Evolutionary conservation across 1,139 yeast genomes (phyloP).

Genomic region (Meyerozyma carpophila): DNA sequence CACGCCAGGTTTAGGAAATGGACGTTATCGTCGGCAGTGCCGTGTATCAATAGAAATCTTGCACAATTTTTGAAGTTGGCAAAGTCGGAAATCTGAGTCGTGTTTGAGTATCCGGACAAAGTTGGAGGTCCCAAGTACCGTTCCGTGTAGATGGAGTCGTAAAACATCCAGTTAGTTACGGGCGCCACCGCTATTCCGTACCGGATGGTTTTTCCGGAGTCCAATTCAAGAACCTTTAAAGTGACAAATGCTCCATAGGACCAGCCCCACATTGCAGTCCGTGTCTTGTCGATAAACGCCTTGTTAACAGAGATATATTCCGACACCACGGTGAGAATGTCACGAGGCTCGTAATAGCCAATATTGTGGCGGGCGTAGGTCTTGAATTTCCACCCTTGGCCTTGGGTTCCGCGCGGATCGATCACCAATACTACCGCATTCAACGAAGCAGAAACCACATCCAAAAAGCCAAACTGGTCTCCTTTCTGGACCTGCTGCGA

Average conservation of each 20-base stretch:
- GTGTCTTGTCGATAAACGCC: constrained; percentile 51
- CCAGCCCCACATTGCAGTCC: constrained; percentile 97
- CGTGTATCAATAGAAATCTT: constrained; percentile 83
- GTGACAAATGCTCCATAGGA: constrained; percentile 83
- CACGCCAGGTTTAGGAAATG: constrained; percentile 83
- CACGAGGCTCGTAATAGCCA: constrained; percentile 88
- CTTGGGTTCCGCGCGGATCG: constrained; percentile 96
- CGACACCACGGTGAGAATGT: constrained; percentile 62
- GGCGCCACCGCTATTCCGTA: constrained; percentile 90
- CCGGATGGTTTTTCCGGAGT: constrained; percentile 50
- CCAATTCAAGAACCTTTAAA: constrained; percentile 68
- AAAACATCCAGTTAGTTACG: constrained; percentile 75
- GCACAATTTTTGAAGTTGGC: constrained; percentile 41
- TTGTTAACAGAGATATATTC: constrained; percentile 49
- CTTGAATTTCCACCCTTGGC: constrained; percentile 73
- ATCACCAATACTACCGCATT: constrained; percentile 75
- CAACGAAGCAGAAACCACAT: constrained; percentile 59
- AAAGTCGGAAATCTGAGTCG: constrained; percentile 44
- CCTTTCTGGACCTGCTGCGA: constrained; percentile 62
- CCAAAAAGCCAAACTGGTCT: constrained; percentile 60
- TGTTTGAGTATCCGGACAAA: constrained; percentile 44
- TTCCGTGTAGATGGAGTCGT: constrained; percentile 85
- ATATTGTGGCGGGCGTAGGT: constrained; percentile 63
- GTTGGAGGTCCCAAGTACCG: constrained; percentile 75
- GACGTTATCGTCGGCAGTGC: constrained; percentile 96